Evolutionary conservation across 2,329 filamentous ascomycete genomes (phyloP).

Genomic region (Calonectria honghensis): DNA sequence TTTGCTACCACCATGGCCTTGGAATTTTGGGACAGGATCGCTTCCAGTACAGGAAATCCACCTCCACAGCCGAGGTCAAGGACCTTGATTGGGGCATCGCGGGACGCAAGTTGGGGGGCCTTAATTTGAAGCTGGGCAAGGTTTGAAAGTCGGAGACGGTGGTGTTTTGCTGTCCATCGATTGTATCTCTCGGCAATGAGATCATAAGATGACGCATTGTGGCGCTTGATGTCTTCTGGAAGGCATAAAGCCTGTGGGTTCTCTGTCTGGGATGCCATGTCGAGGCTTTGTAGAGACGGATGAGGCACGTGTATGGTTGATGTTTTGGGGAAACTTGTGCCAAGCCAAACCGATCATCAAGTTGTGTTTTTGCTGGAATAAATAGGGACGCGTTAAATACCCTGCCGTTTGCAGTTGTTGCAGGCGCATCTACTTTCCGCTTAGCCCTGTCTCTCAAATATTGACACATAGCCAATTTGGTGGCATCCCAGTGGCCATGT

Average conservation of each 20-base stretch:
- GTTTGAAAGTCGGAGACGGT: constrained; percentile 11
- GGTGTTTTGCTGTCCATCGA: constrained; percentile 34
- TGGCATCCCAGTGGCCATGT: background rate
- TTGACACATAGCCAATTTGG: background rate
- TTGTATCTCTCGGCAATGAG: constrained; percentile 40
- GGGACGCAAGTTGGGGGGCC: constrained; percentile 11
- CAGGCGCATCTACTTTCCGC: background rate
- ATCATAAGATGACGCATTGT: constrained; percentile 6
- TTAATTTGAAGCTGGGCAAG: constrained; percentile 2
- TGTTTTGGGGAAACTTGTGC: background rate
- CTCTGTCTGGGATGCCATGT: background rate
- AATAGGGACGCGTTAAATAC: background rate
- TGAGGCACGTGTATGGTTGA: background rate
- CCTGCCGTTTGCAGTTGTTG: background rate
- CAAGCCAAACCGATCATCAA: background rate
- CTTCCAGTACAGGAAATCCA: constrained; percentile 35
- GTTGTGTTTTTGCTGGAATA: background rate
- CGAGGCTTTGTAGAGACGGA: background rate
- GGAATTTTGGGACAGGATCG: background rate
- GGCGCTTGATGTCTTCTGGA: background rate
- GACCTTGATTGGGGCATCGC: background rate
- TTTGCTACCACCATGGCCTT: constrained; percentile 21
- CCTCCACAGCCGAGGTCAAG: constrained; percentile 43
- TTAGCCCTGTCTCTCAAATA: background rate
- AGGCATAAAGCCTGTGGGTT: background rate